Conservation (phyloP, 1,284 basidiomycete species). For the Gymnopus androsaceus region DNA sequence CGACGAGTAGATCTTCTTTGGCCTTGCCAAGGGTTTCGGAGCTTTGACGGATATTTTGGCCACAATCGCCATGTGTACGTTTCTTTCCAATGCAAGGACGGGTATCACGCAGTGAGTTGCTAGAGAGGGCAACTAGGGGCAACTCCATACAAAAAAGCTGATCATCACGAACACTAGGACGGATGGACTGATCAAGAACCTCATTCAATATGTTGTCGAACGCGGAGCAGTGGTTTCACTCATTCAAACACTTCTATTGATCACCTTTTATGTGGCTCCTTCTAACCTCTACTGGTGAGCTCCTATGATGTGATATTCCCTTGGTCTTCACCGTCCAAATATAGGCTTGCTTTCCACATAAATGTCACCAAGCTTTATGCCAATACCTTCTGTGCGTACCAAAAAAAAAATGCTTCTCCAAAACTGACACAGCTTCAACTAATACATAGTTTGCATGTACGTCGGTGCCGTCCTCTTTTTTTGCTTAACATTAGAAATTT, state of each 20-base stretch:
- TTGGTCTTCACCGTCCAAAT: not conserved
- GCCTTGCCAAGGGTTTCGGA: conserved; percentile 44
- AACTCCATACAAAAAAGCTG: too few species aligned
- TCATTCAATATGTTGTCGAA: conserved; percentile 33
- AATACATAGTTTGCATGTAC: conserved; percentile 20
- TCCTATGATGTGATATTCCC: not conserved
- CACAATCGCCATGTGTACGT: conserved; percentile 42
- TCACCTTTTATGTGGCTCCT: conserved; percentile 27
- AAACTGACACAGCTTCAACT: not conserved
- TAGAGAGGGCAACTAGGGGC: not conserved
- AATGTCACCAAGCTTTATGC: conserved; percentile 31
- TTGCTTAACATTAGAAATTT: not conserved
- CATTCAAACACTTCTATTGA: conserved; percentile 27
- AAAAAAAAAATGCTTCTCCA: not conserved
- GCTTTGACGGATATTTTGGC: conserved; percentile 44
- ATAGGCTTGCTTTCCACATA: conserved; percentile 24
- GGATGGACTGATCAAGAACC: conserved; percentile 33
- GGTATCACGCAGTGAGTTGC: conserved; percentile 33
- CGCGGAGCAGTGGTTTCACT: conserved; percentile 28
- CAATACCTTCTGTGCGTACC: conserved; percentile 30
- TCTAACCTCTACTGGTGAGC: conserved; percentile 24
- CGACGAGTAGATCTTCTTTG: conserved; percentile 37
- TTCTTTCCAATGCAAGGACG: conserved; percentile 35
- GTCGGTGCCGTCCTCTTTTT: not conserved
- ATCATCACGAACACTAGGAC: too few species aligned